A percentile compares a stretch with the other conserved stretches of the same genome.
Conservation (phyloP, 2,329 filamentous ascomycete genomes). For the Xylariales sp. region DNA sequence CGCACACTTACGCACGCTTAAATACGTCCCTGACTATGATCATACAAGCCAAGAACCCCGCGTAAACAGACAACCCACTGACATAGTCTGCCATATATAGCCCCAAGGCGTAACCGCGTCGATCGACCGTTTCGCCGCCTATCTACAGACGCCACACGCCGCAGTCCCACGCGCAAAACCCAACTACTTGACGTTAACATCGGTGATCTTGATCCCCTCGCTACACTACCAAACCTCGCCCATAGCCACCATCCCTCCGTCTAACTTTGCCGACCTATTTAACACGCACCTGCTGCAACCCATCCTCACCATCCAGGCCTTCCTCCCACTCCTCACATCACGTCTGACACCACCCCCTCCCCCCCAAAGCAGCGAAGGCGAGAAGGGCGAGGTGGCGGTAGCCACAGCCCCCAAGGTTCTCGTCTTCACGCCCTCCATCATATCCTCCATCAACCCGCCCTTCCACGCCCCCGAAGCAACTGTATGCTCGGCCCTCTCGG, state of each 20-base stretch:
- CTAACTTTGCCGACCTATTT: conserved; percentile 87
- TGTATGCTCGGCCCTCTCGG: conserved; percentile 85
- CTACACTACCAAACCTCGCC: conserved; percentile 83
- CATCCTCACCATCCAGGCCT: conserved; percentile 87
- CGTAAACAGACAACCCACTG: neutral
- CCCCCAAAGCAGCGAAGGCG: conserved; percentile 51
- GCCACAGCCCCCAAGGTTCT: conserved; percentile 73
- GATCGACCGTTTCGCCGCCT: conserved; percentile 76
- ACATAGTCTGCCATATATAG: conserved; percentile 54
- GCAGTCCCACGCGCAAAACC: conserved; percentile 80
- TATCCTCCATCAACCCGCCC: conserved; percentile 81
- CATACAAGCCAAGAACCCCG: too few relatives aligned
- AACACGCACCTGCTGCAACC: conserved; percentile 93
- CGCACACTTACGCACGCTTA: too few relatives aligned
- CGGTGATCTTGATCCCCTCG: conserved; percentile 85
- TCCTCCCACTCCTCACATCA: conserved; percentile 81
- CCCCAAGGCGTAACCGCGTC: conserved; percentile 74
- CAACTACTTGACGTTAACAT: conserved; percentile 80
- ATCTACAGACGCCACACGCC: conserved; percentile 79
- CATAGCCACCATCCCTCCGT: conserved; percentile 85
- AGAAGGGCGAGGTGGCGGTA: conserved; percentile 45
- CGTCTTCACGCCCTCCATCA: conserved; percentile 82
- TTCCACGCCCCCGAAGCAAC: conserved; percentile 89
- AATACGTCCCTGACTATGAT: too few relatives aligned
- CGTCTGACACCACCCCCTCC: conserved; percentile 59